A percentile compares a stretch with the other conserved stretches of the same genome.
Conservation (phyloP, 148 eudicot species). For the Rhododendron ferrugineum region DNA sequence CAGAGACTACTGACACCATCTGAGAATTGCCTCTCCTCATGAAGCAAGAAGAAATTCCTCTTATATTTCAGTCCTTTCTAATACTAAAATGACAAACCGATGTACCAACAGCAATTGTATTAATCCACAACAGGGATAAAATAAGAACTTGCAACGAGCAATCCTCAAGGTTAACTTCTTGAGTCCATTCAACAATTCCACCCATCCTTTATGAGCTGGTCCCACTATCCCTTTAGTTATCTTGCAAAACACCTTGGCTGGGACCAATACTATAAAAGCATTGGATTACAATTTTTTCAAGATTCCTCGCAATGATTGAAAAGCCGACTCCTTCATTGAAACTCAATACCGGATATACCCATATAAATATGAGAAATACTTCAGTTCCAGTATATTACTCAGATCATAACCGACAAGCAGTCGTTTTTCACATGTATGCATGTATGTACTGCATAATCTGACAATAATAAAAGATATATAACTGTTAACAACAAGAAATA, state of each 20-base stretch:
- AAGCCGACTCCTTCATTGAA: neutral
- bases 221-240: neutral
- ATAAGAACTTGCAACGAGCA: neutral
- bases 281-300: neutral
- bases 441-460: neutral
- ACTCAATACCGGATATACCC: neutral
- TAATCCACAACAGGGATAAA: neutral
- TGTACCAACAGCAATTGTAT: neutral
- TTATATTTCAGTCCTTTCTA: neutral
- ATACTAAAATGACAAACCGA: neutral
- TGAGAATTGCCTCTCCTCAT: neutral
- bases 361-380: neutral
- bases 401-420: neutral
- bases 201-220: neutral
- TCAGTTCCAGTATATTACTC: neutral
- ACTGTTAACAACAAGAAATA: neutral
- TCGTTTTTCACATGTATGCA: neutral
- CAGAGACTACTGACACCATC: neutral
- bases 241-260: neutral
- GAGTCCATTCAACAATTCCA: conserved; percentile 2
- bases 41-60: neutral
- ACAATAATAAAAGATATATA: neutral
- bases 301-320: neutral
- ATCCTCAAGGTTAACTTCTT: neutral
- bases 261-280: neutral